Percentiles rank a stretch among this genome's conserved stretches.
These are phyloP conservation scores for Triticum timopheevii DNA, from an alignment of 176 grass and related monocot species.

Conservation along the genomic window DNA sequence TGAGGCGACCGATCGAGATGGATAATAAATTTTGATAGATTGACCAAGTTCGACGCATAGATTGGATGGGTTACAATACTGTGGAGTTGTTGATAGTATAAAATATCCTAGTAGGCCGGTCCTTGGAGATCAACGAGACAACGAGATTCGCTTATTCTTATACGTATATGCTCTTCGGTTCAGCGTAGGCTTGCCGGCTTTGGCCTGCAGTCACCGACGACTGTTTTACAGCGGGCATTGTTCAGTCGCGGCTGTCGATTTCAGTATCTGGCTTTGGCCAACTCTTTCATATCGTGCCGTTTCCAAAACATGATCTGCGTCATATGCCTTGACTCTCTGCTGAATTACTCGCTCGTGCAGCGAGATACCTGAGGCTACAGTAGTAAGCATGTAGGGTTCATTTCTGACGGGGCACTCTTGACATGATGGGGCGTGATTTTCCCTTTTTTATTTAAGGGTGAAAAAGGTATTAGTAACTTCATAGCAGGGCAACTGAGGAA, in stretches of 20 bases:
- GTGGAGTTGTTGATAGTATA: not conserved
- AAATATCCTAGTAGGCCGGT: slow-evolving; percentile 26
- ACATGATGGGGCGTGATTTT: not conserved
- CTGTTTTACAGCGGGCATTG: too few species aligned
- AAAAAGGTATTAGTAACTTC: not conserved
- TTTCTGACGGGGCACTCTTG: not conserved
- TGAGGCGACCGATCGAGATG: slow-evolving; percentile 29
- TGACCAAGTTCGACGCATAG: slow-evolving; percentile 26
- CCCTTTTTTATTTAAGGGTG: not conserved
- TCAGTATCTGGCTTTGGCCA: too few species aligned
- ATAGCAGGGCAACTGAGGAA: not conserved
- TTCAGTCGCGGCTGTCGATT: too few species aligned
- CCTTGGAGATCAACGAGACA: slow-evolving; percentile 45
- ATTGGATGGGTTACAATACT: not conserved
- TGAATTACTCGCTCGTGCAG: too few species aligned
- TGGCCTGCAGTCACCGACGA: not conserved
- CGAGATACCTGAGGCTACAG: too few species aligned
- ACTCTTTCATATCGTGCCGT: too few species aligned
- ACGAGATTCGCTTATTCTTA: slow-evolving; percentile 35
- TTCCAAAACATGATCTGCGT: too few species aligned
- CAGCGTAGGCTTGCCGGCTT: slow-evolving; percentile 23
- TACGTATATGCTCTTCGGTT: slow-evolving; percentile 10
- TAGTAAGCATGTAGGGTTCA: too few species aligned
- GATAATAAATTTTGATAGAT: slow-evolving; percentile 5
- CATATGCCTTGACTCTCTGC: too few species aligned